Conservation (phyloP, 2,329 filamentous ascomycete species). For the Hypomyces rosellus region DNA sequence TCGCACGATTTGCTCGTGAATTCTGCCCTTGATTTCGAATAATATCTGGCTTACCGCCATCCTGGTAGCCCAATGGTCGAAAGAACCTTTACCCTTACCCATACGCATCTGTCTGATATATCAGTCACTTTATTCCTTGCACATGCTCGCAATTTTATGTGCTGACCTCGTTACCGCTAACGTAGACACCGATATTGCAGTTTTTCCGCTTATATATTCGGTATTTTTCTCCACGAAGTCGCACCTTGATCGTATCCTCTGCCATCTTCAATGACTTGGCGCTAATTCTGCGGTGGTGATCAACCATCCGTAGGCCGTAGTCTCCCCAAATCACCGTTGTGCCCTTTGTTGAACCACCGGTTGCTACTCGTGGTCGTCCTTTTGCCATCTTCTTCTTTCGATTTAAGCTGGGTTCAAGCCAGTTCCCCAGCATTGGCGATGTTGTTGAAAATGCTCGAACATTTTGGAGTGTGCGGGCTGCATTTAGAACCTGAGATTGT, state of each 20-base stretch:
- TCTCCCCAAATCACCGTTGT: constrained; percentile 96
- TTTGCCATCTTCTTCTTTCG: constrained; percentile 87
- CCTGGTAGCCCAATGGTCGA: constrained; percentile 92
- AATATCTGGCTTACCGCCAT: constrained; percentile 86
- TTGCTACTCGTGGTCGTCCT: constrained; percentile 79
- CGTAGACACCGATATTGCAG: constrained; percentile 92
- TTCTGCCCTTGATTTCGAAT: constrained; percentile 83
- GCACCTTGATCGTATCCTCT: constrained; percentile 85
- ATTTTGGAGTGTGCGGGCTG: constrained; percentile 36
- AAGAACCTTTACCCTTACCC: constrained; percentile 97
- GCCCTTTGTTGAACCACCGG: constrained; percentile 83
- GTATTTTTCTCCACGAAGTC: constrained; percentile 86
- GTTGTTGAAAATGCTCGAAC: constrained; percentile 69
- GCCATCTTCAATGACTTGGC: constrained; percentile 82
- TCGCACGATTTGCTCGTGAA: constrained; percentile 90
- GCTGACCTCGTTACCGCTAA: constrained; percentile 81
- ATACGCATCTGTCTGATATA: constrained; percentile 64
- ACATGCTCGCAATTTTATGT: neutral
- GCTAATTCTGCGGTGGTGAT: constrained; percentile 87
- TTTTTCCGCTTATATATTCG: constrained; percentile 84
- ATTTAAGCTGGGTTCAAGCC: constrained; percentile 72
- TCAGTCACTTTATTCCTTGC: neutral
- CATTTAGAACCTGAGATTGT: constrained; percentile 23
- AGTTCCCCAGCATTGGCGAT: constrained; percentile 53
- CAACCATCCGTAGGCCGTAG: constrained; percentile 87